Conservation (phyloP, 441 rosid genomes). For the Eutrema salsugineum region DNA sequence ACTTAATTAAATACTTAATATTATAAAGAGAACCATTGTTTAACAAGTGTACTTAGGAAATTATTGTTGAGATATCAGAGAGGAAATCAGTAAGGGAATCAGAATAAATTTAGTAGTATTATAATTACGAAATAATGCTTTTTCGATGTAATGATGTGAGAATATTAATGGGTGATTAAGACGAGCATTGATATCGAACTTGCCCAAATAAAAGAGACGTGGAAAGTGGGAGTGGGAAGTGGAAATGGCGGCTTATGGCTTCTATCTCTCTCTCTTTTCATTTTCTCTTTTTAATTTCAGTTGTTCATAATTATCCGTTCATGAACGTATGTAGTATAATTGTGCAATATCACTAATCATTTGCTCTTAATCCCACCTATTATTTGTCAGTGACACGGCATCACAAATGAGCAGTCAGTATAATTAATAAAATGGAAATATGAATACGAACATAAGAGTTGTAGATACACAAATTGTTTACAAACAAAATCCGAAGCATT, state of each 20-base stretch:
- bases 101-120: neutral
- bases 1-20: neutral
- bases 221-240: constrained; percentile 28
- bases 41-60: neutral
- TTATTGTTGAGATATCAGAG: neutral
- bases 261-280: constrained; percentile 35
- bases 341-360: neutral
- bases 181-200: constrained; percentile 24
- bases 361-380: neutral
- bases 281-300: constrained; percentile 10
- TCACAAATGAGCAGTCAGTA: neutral
- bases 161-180: constrained; percentile 28
- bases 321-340: neutral
- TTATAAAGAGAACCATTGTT: neutral
- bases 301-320: neutral
- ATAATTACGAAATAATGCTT: constrained; percentile 2
- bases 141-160: constrained; percentile 15
- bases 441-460: neutral
- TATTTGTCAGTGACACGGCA: neutral
- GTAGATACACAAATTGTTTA: too few relatives aligned
- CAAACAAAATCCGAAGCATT: too few relatives aligned
- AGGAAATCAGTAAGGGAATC: neutral
- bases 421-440: neutral
- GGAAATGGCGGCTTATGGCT: constrained; percentile 91
- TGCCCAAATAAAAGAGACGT: constrained; percentile 3